Base-by-base conservation (phyloP, 1,284 basidiomycete species). In the Singerocomus rubriflavus region DNA sequence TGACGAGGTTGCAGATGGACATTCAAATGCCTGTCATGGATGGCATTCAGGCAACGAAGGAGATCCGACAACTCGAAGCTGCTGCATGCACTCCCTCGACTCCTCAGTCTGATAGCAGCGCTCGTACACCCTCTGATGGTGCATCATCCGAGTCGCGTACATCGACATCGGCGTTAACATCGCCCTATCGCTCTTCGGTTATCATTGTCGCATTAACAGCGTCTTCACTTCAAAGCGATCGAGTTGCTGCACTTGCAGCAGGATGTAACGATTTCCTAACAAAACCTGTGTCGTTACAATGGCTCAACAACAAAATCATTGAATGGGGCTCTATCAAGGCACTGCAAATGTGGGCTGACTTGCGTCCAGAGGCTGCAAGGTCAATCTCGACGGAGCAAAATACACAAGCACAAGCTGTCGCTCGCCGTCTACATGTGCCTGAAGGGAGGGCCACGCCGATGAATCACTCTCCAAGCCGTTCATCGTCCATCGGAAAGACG, bases 11-110 rank as follows among this genome's bases (percentile, higher is more conserved):
- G 25, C 61, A 97, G 93, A 99, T 99, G 97, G 97, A 99, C 72
- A 98, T 99, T 54, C 96, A 98, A 73, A 91, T 99, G 79, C 97
- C 97, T 6, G 88, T 98, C 58, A 98, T 98, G 91, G 92, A 97
- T 69, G 97, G 97, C 26, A 98, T 99, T 44, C 84, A 92, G 65
- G 97, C 97, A 3, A 99, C 97, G 0, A 95, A 94, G 63, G 92
- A 96, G 68, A 99, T 99, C 52, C 81, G 97, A 43, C 81, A 85
- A 55, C 72, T 96, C 44, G 96, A 99, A 69, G 87, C 87, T 51
- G 75, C 83, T 33, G 84, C 87, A 6, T 91, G 84, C 66, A 85
- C 88, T 9, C 87, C 85, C 7, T 75, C 80, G 5, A 84, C 85
- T 0, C 80, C 82, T 14, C 77, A 81, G 21, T 78, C 77, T 25